phyloP scores from a whole-genome alignment of 1,139 yeast species.

The Sugiyamaella neomexicana region DNA sequence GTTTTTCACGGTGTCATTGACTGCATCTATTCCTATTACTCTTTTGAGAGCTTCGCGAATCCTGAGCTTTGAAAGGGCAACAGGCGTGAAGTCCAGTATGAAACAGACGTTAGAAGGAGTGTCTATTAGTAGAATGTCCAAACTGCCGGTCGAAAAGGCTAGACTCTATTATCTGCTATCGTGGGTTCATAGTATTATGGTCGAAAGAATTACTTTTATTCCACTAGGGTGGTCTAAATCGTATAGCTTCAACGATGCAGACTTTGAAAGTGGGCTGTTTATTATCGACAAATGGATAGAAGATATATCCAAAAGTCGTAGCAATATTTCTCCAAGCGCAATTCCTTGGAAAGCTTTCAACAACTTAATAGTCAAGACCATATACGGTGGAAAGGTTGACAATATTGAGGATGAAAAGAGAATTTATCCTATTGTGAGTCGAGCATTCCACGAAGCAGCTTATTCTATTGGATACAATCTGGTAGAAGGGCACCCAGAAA shows the following conservation, averaged over 20 bases:
- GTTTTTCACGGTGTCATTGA: constrained; percentile 59
- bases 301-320: constrained; percentile 35
- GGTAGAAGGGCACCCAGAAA: constrained; percentile 34
- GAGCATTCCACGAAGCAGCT: constrained; percentile 41
- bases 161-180: constrained; percentile 56
- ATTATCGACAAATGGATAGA: constrained; percentile 49
- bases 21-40: constrained; percentile 54
- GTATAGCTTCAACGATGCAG: constrained; percentile 77
- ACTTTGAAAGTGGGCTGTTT: constrained; percentile 54
- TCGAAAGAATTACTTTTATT: constrained; percentile 57
- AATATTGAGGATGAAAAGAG: constrained; percentile 45
- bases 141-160: constrained; percentile 48
- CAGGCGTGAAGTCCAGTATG: constrained; percentile 57
- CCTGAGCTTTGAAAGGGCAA: constrained; percentile 59
- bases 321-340: constrained; percentile 49
- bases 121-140: constrained; percentile 27
- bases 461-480: constrained; percentile 44
- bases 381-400: constrained; percentile 77
- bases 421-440: constrained; percentile 37
- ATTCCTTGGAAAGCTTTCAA: constrained; percentile 62
- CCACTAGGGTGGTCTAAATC: constrained; percentile 62
- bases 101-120: constrained; percentile 40
- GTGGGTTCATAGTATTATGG: constrained; percentile 70
- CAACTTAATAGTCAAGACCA: constrained; percentile 53
- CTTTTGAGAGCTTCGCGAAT: constrained; percentile 55